A percentile compares a stretch with the other conserved stretches of the same genome.
phyloP scores from a whole-genome alignment of 768 basidiomycete species.

The Amylocystis lapponica region DNA sequence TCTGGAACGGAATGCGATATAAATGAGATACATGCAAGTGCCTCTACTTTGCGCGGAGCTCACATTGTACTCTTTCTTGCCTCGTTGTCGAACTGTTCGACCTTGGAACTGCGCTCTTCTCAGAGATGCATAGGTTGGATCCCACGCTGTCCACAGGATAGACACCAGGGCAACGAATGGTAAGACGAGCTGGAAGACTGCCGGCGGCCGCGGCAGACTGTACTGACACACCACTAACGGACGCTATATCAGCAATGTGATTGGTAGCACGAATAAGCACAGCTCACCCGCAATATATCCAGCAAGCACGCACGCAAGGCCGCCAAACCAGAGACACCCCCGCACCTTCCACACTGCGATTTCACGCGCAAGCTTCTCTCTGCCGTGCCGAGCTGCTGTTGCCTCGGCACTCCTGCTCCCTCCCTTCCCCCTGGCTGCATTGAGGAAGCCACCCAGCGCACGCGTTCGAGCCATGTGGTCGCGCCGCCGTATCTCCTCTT shows the following conservation, averaged over 20 bases:
- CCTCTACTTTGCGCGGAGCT: conserved; percentile 15
- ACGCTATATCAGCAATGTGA: no score
- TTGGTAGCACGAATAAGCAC: neutral
- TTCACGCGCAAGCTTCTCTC: conserved; percentile 41
- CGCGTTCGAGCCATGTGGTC: conserved; percentile 77
- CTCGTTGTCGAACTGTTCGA: conserved; percentile 60
- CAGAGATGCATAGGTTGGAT: conserved; percentile 68
- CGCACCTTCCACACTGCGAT: conserved; percentile 63
- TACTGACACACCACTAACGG: conserved; percentile 6
- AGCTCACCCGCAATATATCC: conserved; percentile 14
- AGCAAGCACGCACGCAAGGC: conserved; percentile 26
- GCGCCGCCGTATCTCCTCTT: conserved; percentile 72
- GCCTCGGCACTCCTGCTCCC: conserved; percentile 46
- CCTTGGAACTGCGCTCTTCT: conserved; percentile 63
- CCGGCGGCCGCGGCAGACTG: conserved; percentile 2
- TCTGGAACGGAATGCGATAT: conserved; percentile 30
- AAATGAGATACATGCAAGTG: neutral
- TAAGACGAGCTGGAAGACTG: conserved; percentile 18
- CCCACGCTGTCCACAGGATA: conserved; percentile 78
- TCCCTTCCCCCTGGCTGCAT: conserved; percentile 56
- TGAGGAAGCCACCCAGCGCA: conserved; percentile 69
- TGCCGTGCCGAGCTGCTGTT: conserved; percentile 33
- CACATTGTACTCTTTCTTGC: conserved; percentile 61
- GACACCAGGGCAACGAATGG: conserved; percentile 52
- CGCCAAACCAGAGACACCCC: conserved; percentile 59